phyloP scores from a whole-genome alignment of 83 land plant species.

The Larix sibirica region DNA sequence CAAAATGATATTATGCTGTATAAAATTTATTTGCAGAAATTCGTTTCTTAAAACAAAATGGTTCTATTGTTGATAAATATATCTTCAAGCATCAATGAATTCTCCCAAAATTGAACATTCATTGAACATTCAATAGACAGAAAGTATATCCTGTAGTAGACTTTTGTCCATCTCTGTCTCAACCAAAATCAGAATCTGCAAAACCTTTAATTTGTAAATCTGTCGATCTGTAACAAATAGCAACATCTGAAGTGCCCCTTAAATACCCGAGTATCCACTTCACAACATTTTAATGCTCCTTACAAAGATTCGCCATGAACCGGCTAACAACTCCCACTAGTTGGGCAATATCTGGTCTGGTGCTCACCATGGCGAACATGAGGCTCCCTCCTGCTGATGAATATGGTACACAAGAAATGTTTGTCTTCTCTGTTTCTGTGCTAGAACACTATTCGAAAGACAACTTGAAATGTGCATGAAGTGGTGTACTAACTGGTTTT shows the following conservation, averaged over 20 bases:
- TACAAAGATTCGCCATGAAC: slow-evolving; percentile 17
- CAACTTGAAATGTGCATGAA: slow-evolving; percentile 2
- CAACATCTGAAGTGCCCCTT: too few species aligned
- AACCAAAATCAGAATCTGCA: too few species aligned
- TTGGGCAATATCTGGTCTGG: slow-evolving; percentile 22
- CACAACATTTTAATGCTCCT: slow-evolving; percentile 13
- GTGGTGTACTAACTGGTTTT: slow-evolving; percentile 3
- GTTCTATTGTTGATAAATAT: not conserved
- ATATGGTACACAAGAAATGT: slow-evolving; percentile 14
- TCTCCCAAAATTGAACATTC: not conserved
- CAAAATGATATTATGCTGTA: too few species aligned
- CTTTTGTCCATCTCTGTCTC: too few species aligned
- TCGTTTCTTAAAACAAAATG: too few species aligned
- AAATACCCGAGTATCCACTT: not conserved
- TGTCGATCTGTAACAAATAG: too few species aligned
- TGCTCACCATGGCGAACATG: slow-evolving; percentile 16
- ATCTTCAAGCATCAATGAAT: not conserved
- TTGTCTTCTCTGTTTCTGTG: not conserved
- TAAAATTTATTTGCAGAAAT: too few species aligned
- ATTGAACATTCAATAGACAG: too few species aligned
- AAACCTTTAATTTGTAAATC: too few species aligned
- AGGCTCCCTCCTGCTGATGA: slow-evolving; percentile 16
- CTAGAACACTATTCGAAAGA: not conserved
- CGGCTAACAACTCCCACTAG: slow-evolving; percentile 19
- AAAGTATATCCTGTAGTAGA: too few species aligned